phyloP scores from a whole-genome alignment of 1,284 basidiomycete species.

The Violaceomyces palustris region DNA sequence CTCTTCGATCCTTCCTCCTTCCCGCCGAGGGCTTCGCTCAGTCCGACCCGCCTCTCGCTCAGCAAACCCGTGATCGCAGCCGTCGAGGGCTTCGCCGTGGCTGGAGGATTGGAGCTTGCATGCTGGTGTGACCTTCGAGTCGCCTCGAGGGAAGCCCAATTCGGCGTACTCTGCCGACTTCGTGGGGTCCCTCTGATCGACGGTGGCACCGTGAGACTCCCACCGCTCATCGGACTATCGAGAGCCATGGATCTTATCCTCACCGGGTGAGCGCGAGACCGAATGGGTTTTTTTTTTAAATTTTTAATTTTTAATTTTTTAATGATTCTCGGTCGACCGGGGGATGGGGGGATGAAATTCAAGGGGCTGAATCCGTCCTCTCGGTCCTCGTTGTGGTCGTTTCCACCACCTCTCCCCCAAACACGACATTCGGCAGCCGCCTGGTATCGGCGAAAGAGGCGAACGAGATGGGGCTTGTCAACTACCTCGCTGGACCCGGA shows the following conservation, averaged over 20 bases:
- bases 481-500: constrained; percentile 9
- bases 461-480: constrained; percentile 12
- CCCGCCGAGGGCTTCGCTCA: no score
- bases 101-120: constrained; percentile 21
- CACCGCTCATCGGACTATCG: constrained; percentile 14
- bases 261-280: no score
- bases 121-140: constrained; percentile 22
- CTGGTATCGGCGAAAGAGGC: constrained; percentile 13
- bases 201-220: constrained; percentile 16
- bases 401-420: no score
- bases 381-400: no score
- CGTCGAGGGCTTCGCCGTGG: constrained; percentile 19
- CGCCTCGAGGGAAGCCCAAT: constrained; percentile 2
- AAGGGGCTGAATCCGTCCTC: no score
- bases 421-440: no score
- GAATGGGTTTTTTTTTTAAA: no score
- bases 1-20: no score
- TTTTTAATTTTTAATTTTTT: no score
- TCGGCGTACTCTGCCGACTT: constrained; percentile 21
- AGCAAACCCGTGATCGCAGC: constrained; percentile 28
- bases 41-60: constrained; percentile 17
- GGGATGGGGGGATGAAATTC: no score
- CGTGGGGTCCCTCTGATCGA: constrained; percentile 26
- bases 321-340: no score
- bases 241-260: constrained; percentile 15